Evolutionary conservation across 1,284 basidiomycete species (phyloP).

Genomic region (Pholiota adiposa): DNA sequence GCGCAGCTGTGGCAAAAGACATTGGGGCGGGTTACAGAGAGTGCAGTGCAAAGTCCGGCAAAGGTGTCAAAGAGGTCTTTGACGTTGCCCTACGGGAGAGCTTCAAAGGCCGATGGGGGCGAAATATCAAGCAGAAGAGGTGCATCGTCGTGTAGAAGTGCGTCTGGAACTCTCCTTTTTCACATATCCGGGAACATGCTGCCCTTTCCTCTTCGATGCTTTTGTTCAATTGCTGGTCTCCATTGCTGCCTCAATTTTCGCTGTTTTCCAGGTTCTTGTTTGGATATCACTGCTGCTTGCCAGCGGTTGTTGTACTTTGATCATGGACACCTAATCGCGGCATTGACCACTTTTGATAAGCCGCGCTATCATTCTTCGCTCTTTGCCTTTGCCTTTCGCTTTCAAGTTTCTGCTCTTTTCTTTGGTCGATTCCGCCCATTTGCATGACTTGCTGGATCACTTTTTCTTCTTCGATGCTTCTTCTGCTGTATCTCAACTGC

Average conservation of each 20-base stretch:
- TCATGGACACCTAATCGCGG: constrained; percentile 3
- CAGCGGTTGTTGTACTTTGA: constrained; percentile 26
- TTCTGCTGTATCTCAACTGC: background rate
- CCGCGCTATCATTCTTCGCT: constrained; percentile 6
- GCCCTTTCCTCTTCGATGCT: background rate
- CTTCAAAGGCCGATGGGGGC: constrained; percentile 76
- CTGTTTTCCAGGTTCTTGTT: constrained; percentile 8
- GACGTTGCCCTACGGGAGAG: constrained; percentile 88
- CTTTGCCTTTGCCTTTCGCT: constrained; percentile 4
- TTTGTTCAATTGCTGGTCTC: constrained; percentile 7
- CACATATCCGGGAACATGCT: background rate
- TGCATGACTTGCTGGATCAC: background rate
- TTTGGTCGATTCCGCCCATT: background rate
- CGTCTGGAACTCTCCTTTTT: background rate
- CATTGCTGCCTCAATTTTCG: constrained; percentile 4
- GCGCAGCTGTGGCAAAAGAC: constrained; percentile 80
- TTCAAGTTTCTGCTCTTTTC: constrained; percentile 1
- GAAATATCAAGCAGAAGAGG: constrained; percentile 71
- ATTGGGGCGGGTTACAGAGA: constrained; percentile 97
- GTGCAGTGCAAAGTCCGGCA: constrained; percentile 91
- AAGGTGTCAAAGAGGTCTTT: constrained; percentile 93
- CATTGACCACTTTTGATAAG: background rate
- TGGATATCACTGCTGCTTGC: constrained; percentile 18
- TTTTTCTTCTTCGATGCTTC: background rate
- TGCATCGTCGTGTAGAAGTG: constrained; percentile 73